Base-by-base conservation (phyloP, 1,284 basidiomycete species). In the Irpex sp. region DNA sequence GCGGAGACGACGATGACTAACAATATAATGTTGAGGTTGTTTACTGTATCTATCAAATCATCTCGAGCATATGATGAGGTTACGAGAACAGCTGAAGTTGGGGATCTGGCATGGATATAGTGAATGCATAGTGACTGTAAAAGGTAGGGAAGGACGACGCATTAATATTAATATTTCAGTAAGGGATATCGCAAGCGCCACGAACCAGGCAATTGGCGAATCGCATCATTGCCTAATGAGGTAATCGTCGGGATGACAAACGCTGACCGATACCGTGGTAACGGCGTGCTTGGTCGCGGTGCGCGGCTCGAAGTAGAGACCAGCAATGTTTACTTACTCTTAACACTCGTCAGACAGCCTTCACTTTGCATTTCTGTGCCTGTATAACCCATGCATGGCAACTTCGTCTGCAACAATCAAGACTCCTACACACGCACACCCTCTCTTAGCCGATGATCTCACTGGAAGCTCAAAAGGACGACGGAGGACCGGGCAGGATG, bases 401-500 rank as follows among this genome's bases (percentile, higher is more conserved):
- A 34, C 54, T 31, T 17, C 31, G 26, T 56, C 54, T 36, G 54
- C 21, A 26, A 56, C 54, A 11, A 34, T 56, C 26, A 56, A 56
- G 54, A 88, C 84, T 8, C 85, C 86, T 36, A 85, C 87, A 7
- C 82, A 90, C 65, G 83, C 83, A 0, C 88, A 91, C 69, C 88
- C 88, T 57, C 81, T 91, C 19, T 83, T 81, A 15, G 77, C 79
- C 7, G 85, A 88, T 44, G 82, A 87, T 21, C 54, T 34, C 26
- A 56, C 34, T 51, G 69, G 70, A 4, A 74, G 81, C n/a, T 77
- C 84, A 9, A 76, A 80, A 66, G 72, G 75, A 2, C 79, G 81
- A 57, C 71, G 80, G 65, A 74, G 79, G 21, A 68, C 74, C 79
- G 66, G 64, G 68, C 65, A 71, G 69, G 64, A 65, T 72, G 52